phyloP scores from a whole-genome alignment of 805 yeast genomes.

The Grigorovia jiainica region DNA sequence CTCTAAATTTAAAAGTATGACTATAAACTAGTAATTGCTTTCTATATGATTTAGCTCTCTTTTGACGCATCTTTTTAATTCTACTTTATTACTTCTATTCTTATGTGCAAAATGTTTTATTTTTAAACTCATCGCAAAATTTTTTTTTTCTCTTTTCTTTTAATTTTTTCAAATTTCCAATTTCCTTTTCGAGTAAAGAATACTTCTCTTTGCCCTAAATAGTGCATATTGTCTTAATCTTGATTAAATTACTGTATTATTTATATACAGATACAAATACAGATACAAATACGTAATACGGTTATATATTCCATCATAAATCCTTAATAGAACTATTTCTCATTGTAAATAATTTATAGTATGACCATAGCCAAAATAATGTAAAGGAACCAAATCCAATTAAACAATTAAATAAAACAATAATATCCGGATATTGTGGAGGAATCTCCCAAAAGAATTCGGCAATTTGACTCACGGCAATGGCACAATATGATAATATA shows the following conservation, averaged over 20 bases:
- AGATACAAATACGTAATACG: background rate
- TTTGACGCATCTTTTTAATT: conserved; percentile 75
- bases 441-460: conserved; percentile 51
- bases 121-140: background rate
- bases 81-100: background rate
- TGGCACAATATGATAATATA: conserved; percentile 42
- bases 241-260: background rate
- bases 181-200: background rate
- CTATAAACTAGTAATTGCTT: conserved; percentile 82
- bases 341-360: conserved; percentile 40
- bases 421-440: conserved; percentile 63
- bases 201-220: too few relatives aligned
- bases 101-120: too few relatives aligned
- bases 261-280: background rate
- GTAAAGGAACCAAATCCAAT: conserved; percentile 68
- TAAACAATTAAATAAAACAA: conserved; percentile 69
- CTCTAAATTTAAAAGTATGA: conserved; percentile 84
- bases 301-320: conserved; percentile 9
- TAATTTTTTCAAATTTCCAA: background rate
- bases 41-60: conserved; percentile 87
- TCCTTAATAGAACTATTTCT: conserved; percentile 21
- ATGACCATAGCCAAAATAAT: conserved; percentile 75
- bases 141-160: background rate
- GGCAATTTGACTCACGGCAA: conserved; percentile 41
- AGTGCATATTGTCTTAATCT: too few relatives aligned